Percentiles rank a stretch among this genome's conserved stretches.
These are phyloP conservation scores for Penicillium hesseltinei DNA, from an alignment of 2,329 filamentous ascomycete genomes.

Conservation along the genomic window DNA sequence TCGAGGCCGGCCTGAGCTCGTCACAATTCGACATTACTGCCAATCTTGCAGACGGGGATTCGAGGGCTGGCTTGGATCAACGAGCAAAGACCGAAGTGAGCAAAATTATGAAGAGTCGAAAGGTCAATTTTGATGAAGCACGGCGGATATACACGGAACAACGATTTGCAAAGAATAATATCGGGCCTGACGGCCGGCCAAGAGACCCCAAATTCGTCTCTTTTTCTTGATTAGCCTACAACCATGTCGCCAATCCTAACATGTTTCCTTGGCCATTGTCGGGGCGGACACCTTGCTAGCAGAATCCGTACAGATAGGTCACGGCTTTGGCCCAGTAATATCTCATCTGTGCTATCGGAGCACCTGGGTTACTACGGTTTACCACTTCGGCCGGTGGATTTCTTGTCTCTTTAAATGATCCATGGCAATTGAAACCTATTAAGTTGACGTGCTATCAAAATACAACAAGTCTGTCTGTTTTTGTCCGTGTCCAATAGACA, in stretches of 20 bases:
- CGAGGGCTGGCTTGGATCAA: slow-evolving; percentile 76
- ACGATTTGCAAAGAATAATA: slow-evolving; percentile 80
- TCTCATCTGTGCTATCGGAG: neutral
- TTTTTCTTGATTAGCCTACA: slow-evolving; percentile 61
- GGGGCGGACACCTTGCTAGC: neutral
- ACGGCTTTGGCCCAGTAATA: neutral
- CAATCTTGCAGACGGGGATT: slow-evolving; percentile 78
- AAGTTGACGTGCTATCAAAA: neutral
- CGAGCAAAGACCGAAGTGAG: slow-evolving; percentile 77
- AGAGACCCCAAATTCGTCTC: slow-evolving; percentile 94
- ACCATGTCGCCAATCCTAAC: neutral
- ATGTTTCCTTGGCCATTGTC: neutral
- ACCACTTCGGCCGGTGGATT: neutral
- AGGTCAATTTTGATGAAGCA: slow-evolving; percentile 87
- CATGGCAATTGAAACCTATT: neutral
- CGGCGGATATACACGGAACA: slow-evolving; percentile 81
- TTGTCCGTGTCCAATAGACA: neutral
- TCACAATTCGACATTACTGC: slow-evolving; percentile 76
- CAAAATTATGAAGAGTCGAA: slow-evolving; percentile 82
- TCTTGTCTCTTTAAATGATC: neutral
- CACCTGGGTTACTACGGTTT: neutral
- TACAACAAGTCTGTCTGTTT: neutral
- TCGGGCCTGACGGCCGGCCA: slow-evolving; percentile 82
- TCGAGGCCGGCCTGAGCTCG: slow-evolving; percentile 82
- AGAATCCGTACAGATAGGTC: neutral